Percentiles rank a stretch among this genome's conserved stretches.
Conservation (phyloP, 352 stramenopile genomes). For the Globisporangium polare region DNA sequence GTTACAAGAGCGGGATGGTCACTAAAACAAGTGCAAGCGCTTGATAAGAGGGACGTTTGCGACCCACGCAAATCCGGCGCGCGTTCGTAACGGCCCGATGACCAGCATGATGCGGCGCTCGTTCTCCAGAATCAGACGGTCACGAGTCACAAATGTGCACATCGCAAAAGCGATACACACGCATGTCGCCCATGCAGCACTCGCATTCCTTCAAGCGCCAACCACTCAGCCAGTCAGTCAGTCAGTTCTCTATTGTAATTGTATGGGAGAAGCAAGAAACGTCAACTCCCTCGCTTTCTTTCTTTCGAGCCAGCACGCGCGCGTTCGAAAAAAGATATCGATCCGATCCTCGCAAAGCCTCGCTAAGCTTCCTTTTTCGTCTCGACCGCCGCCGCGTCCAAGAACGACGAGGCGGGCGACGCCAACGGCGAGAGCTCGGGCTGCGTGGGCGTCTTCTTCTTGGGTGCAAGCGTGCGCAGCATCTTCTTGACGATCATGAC, state of each 20-base stretch:
- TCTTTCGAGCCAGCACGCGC: slow-evolving; percentile 8
- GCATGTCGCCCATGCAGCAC: too few species aligned
- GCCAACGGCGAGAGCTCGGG: not conserved
- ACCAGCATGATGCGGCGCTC: not conserved
- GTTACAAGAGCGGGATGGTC: not conserved
- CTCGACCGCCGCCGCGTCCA: not conserved
- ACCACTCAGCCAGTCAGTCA: too few species aligned
- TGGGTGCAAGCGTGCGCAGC: slow-evolving; percentile 6
- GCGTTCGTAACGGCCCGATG: not conserved
- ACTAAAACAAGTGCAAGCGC: not conserved
- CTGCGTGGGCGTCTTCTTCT: not conserved
- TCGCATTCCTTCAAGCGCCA: too few species aligned
- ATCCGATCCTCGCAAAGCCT: not conserved
- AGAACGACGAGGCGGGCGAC: not conserved
- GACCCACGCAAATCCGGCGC: not conserved
- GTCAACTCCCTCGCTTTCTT: not conserved
- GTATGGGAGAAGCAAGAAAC: not conserved
- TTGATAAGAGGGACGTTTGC: not conserved
- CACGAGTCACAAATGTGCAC: not conserved
- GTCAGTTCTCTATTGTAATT: not conserved
- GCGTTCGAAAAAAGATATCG: not conserved
- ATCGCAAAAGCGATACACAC: not conserved
- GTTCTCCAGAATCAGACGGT: slow-evolving; percentile 12
- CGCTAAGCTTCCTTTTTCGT: slow-evolving; percentile 11
- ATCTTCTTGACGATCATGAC: slow-evolving; percentile 69